phyloP scores from a whole-genome alignment of 352 stramenopile species.

The Pythium diclinum region DNA sequence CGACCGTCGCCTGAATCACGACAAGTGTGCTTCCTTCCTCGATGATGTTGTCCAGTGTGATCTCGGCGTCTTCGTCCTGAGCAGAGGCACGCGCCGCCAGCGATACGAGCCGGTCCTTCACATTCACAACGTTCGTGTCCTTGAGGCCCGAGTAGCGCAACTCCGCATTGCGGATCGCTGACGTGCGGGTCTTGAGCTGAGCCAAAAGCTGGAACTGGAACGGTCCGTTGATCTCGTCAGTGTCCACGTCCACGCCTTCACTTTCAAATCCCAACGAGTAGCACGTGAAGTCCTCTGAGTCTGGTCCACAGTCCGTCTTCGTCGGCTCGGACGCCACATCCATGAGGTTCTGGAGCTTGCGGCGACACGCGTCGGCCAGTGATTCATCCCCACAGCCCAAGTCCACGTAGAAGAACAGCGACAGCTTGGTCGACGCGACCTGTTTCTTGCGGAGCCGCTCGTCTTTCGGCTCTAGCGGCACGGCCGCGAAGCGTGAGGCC shows the following conservation, averaged over 20 bases:
- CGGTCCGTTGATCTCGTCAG: slow-evolving; percentile 15
- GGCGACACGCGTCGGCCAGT: slow-evolving; percentile 45
- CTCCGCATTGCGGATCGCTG: slow-evolving; percentile 33
- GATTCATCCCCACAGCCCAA: slow-evolving; percentile 69
- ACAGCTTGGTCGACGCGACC: slow-evolving; percentile 53
- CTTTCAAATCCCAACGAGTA: slow-evolving; percentile 43
- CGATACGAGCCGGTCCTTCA: slow-evolving; percentile 61
- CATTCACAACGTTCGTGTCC: slow-evolving; percentile 62
- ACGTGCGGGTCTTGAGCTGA: slow-evolving; percentile 41
- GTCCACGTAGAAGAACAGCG: slow-evolving; percentile 82
- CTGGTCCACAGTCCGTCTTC: slow-evolving; percentile 8
- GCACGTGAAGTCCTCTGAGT: slow-evolving; percentile 27
- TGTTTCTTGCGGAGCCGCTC: slow-evolving; percentile 35
- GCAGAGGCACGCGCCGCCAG: slow-evolving; percentile 33
- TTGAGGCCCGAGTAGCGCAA: slow-evolving; percentile 57
- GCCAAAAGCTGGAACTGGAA: slow-evolving; percentile 50
- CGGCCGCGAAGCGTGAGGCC: slow-evolving; percentile 41
- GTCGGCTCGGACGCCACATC: slow-evolving; percentile 44
- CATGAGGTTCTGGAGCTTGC: slow-evolving; percentile 46
- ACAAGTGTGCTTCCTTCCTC: slow-evolving; percentile 65
- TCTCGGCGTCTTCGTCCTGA: slow-evolving; percentile 39
- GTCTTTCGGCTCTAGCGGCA: slow-evolving; percentile 44
- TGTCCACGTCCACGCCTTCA: slow-evolving; percentile 24
- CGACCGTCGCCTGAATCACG: slow-evolving; percentile 66
- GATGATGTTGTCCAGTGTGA: slow-evolving; percentile 61